These are phyloP conservation scores for Colletotrichum sp. DNA, from an alignment of 2,329 filamentous ascomycete genomes.

Conservation along the genomic window DNA sequence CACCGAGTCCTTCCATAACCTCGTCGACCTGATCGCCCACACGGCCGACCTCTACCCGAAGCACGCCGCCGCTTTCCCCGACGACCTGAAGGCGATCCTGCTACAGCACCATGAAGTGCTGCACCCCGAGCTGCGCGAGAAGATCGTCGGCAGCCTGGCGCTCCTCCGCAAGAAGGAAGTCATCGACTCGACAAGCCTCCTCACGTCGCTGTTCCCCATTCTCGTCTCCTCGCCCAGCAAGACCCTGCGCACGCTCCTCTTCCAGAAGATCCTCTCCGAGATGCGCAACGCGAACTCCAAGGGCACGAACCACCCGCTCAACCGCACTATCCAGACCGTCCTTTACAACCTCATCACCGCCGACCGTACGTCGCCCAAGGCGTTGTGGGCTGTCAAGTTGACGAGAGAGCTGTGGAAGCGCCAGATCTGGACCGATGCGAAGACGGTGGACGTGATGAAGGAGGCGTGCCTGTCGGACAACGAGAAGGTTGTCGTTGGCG, in stretches of 20 bases:
- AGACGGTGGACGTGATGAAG: conserved; percentile 98
- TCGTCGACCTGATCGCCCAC: conserved; percentile 93
- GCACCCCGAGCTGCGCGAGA: conserved; percentile 86
- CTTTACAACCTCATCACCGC: conserved; percentile 90
- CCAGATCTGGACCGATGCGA: conserved; percentile 93
- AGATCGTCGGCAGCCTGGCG: conserved; percentile 89
- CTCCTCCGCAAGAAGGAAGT: conserved; percentile 90
- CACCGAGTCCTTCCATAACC: conserved; percentile 83
- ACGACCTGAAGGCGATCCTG: conserved; percentile 82
- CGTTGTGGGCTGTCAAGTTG: conserved; percentile 94
- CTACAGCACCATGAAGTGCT: conserved; percentile 82
- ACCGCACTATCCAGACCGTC: conserved; percentile 90
- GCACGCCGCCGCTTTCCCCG: conserved; percentile 76
- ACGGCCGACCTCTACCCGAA: conserved; percentile 92
- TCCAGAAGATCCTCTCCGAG: conserved; percentile 88
- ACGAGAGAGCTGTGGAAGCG: conserved; percentile 96
- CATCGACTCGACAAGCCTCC: conserved; percentile 80
- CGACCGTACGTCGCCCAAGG: conserved; percentile 83
- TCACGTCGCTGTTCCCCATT: conserved; percentile 94
- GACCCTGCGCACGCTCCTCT: conserved; percentile 81
- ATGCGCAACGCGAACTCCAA: conserved; percentile 87
- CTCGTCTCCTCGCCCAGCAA: conserved; percentile 93
- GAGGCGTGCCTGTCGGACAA: conserved; percentile 88
- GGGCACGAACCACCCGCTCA: conserved; percentile 87
- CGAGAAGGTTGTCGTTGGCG: conserved; percentile 88